Evolutionary conservation across 2,329 filamentous ascomycete genomes (phyloP), one percentile per base, ranked within the genome.

Genomic region (Fusarium stilboides): DNA sequence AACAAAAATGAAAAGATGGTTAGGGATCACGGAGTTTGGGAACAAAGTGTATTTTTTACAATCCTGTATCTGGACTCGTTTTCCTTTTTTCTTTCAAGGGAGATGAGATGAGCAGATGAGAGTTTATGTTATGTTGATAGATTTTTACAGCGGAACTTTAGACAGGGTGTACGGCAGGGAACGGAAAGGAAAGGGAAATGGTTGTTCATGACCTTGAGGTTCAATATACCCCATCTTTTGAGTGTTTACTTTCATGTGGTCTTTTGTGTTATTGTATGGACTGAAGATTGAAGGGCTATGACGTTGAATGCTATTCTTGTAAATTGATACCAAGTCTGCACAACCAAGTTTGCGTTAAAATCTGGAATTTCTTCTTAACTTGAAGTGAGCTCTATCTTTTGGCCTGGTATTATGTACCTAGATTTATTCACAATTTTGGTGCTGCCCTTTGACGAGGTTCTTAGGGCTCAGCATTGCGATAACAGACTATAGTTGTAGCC

Each of bases 131-230:
- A 22, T 54, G 53, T 66, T 59, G 31, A 69, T 70, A 70, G 67
- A 69, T 36, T 68, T 56, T 26, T 50, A 62, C 50, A 68, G 28
- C 44, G 45, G 49, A 53, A 34, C 53, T 62, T 63, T 69, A 70
- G 67, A 69, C 50, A 60, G 33, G 67, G 45, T 57, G 36, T 15
- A 44, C 44, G 49, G 26, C 19, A 58, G 31, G 58, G 42, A 57
- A 56, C 26, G 53, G 55, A 52, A 49, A 42, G 49, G 24, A 45
- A 52, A 53, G 36, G 49, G 40, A 9, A 45, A 61, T 19, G 43
- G 36, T 43, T 37, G 33, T 22, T 46, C 31, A 46, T 34, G 33
- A 44, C 42, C 19, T 62, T 46, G 13, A n/a, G 24, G 36, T 39
- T 57, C 20, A 53, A 61, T 36, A 54, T 65, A 28, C 42, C 54